Evolutionary conservation across 306 rosid genomes (phyloP), one percentile per base, ranked within the genome.

Genomic region (Rubus idaeus): DNA sequence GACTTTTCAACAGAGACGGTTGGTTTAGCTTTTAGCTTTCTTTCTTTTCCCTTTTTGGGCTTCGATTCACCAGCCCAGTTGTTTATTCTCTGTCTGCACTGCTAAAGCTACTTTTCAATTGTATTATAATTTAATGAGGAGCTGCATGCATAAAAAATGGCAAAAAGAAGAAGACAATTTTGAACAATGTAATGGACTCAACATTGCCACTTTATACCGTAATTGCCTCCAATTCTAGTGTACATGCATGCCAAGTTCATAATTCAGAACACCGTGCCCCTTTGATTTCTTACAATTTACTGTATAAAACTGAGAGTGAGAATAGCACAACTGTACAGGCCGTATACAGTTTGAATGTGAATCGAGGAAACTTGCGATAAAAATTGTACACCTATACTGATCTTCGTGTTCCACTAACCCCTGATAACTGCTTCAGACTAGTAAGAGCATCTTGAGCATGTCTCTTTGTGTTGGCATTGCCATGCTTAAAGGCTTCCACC

Each of bases 401-500:
- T 57, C 63, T 57, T 57, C 63, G 63, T 62, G 47, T 82, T 37
- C 81, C 86, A 20, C 88, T 82, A 47, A 87, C 76, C 21, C 53
- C 74, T 5, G 90, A 87, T 55, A 84, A 71, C 80, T 87, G 88
- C 78, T 85, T 87, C 45, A 87, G 80, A 75, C 47, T 82, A 30
- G 79, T 87, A 30, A 87, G 83, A 74, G 89, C 89, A 75, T 70
- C 86, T 41, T 83, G 91, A 64, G 91, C 87, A 58, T 78, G 77
- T 37, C 74, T 67, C 84, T 78, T 85, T 40, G 89, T 60, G 77
- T 83, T 80, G 57, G 87, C 30, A 78, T 79, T 81, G 60, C 91
- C 91, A 41, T 80, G 87, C 72, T 74, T 83, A 41, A 85, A 80
- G 60, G 91, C 91, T 79, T 87, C 91, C 51, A 87, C 86, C 79